Evolutionary conservation across 148 eudicot genomes (phyloP), one percentile per base, ranked within the genome.

Genomic region (Fallopia convolvulus): DNA sequence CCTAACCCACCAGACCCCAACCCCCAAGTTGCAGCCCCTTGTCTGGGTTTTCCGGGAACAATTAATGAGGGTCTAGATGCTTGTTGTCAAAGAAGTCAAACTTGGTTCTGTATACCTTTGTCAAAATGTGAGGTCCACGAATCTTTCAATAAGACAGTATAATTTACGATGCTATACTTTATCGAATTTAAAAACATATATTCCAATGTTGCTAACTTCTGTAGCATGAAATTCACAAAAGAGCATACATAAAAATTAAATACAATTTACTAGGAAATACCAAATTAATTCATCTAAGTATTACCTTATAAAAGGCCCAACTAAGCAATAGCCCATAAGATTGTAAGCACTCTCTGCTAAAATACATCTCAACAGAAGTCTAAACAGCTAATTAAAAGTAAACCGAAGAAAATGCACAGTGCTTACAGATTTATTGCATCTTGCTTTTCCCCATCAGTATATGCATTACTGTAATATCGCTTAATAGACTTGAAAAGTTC

Each of bases 361-460:
- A 61, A 8, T 61, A 26, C 70, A 61, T 61, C 70, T 61, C 30
- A 13, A 61, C 10, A 58, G 65, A 61, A 61, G 70, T 15, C 70
- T 61, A 61, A 72, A 79, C 70, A 81, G 68, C 52, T 72, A 46
- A 39, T 50, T 12, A 78, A 17, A 70, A 53, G 21, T 40, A 61
- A 44, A 61, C 23, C 30, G 56, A 17, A 47, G 39, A 71, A 30
- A 66, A 33, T 49, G 77, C 74, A 76, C 32, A 58, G 63, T 26
- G 41, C 80, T 88, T 88, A 95, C 99, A 95, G 77, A 81, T 95
- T 95, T 76, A 95, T 95, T 6, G 99, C 99, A 82, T 95, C 99
- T 85, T 95, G 99, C 83, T 95, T 95, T 84, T 95, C 99, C 68
- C 97, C 99, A 76, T 95, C 99, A 18, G 99, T 95, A 56, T 95